Evolutionary conservation across 2,329 filamentous ascomycete genomes (phyloP).

Genomic region (Cladosporium sp.): DNA sequence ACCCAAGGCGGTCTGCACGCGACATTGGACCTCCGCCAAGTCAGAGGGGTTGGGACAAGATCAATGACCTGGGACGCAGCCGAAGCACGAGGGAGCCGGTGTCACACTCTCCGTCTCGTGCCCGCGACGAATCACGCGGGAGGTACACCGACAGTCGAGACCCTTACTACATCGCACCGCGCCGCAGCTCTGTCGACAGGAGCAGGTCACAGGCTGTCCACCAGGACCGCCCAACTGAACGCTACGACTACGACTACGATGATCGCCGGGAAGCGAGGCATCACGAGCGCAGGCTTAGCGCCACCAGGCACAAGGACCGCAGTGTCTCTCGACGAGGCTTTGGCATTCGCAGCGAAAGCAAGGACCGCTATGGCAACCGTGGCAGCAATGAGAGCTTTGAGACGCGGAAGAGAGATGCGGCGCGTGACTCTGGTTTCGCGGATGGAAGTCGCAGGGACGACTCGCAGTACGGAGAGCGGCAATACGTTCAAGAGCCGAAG

Average conservation of each 20-base stretch:
- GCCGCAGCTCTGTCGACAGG: constrained; percentile 35
- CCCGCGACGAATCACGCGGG: constrained; percentile 20
- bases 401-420: constrained; percentile 25
- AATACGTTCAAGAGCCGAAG: background rate
- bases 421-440: constrained; percentile 24
- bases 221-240: constrained; percentile 42
- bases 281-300: constrained; percentile 30
- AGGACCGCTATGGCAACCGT: constrained; percentile 24
- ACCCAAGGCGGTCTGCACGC: constrained; percentile 29
- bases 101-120: constrained; percentile 22
- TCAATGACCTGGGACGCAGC: constrained; percentile 46
- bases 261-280: constrained; percentile 37
- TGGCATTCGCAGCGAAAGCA: constrained; percentile 38
- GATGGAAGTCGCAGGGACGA: constrained; percentile 25
- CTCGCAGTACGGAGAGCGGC: constrained; percentile 13
- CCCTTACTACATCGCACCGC: constrained; percentile 31
- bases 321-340: constrained; percentile 43
- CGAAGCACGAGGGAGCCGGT: constrained; percentile 40
- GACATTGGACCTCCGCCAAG: constrained; percentile 55
- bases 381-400: constrained; percentile 38
- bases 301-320: constrained; percentile 34
- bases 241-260: constrained; percentile 38
- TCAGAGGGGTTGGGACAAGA: constrained; percentile 64
- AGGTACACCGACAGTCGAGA: constrained; percentile 27
- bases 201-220: constrained; percentile 39